Conservation (phyloP, 345 rosid species). For the Cardamine resedifolia region DNA sequence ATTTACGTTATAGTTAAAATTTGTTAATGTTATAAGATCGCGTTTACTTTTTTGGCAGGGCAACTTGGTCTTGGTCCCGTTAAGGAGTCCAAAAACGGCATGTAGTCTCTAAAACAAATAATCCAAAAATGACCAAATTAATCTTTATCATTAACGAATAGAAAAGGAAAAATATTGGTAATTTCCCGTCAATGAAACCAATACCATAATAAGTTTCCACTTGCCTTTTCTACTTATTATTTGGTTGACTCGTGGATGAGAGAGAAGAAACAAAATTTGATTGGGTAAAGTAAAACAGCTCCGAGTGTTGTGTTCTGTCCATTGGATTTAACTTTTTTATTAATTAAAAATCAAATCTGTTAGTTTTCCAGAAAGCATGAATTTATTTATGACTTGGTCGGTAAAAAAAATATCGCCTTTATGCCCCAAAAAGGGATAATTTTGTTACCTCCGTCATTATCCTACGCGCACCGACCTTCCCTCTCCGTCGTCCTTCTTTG, state of each 20-base stretch:
- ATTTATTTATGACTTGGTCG: neutral
- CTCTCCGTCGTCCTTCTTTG: slow-evolving; percentile 30
- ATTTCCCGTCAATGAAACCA: neutral
- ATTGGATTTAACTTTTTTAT: neutral
- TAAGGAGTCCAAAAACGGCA: neutral
- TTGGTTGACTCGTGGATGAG: slow-evolving; percentile 3
- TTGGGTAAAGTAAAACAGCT: slow-evolving; percentile 14
- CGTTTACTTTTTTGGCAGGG: neutral
- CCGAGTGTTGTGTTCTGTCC: slow-evolving; percentile 27
- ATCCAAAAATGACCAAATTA: neutral
- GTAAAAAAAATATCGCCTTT: slow-evolving; percentile 12
- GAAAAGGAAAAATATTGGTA: neutral
- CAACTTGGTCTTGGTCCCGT: slow-evolving; percentile 7
- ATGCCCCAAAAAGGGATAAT: slow-evolving; percentile 15
- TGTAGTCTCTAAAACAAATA: neutral
- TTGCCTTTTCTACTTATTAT: neutral
- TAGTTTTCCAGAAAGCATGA: neutral
- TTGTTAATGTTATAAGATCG: neutral
- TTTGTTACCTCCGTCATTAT: slow-evolving; percentile 29
- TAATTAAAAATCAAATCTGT: neutral
- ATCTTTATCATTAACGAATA: neutral
- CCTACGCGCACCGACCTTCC: slow-evolving; percentile 25
- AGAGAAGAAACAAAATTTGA: neutral
- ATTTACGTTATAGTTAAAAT: neutral
- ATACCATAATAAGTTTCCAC: slow-evolving; percentile 14